Percentiles rank a stretch among this genome's conserved stretches.
phyloP scores from a whole-genome alignment of 2,329 filamentous ascomycete genomes.

The Fusarium sterilihyphosum region DNA sequence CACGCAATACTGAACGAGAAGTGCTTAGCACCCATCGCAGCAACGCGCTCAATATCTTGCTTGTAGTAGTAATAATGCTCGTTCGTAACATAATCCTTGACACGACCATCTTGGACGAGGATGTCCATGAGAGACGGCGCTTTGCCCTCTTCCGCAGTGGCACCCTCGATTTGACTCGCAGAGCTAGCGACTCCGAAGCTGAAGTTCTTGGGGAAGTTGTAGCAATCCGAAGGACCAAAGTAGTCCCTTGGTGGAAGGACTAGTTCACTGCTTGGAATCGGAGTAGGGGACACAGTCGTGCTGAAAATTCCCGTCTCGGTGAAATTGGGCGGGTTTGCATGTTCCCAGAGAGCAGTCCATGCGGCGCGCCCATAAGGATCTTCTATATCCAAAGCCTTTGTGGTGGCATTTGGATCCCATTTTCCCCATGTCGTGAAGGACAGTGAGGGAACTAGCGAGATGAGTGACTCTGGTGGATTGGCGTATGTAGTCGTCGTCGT shows the following conservation, averaged over 20 bases:
- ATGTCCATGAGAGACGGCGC: constrained; percentile 56
- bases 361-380: constrained; percentile 46
- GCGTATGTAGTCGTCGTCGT: constrained; percentile 46
- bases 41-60: constrained; percentile 64
- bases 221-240: constrained; percentile 59
- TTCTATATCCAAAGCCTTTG: constrained; percentile 42
- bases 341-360: constrained; percentile 48
- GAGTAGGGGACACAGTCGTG: constrained; percentile 65
- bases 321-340: constrained; percentile 48
- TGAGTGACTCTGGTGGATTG: constrained; percentile 40
- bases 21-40: constrained; percentile 60
- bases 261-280: constrained; percentile 63
- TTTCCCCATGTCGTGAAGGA: constrained; percentile 49
- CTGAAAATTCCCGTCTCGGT: constrained; percentile 45
- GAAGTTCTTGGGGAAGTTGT: constrained; percentile 60
- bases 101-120: constrained; percentile 40
- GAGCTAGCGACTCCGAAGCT: constrained; percentile 59
- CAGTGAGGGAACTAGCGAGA: constrained; percentile 39
- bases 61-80: constrained; percentile 67
- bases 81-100: constrained; percentile 53
- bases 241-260: constrained; percentile 64
- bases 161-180: constrained; percentile 58
- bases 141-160: constrained; percentile 55
- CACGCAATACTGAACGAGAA: constrained; percentile 64
- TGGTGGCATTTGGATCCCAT: constrained; percentile 46